These are phyloP conservation scores for Trichomonas vaginalis DNA, from an alignment of 208 protist species.

Conservation along the genomic window DNA sequence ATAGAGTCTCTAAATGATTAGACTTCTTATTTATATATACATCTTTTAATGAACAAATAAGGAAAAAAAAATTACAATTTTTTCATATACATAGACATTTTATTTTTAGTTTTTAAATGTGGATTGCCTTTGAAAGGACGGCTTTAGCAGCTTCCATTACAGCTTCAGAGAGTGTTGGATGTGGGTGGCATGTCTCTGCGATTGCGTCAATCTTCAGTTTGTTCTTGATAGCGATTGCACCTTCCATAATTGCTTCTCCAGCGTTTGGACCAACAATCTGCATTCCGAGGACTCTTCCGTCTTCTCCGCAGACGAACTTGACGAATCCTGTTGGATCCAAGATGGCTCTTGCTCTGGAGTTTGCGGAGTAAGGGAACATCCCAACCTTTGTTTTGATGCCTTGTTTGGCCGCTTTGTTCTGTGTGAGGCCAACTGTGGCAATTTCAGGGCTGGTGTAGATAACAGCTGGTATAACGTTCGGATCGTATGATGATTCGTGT, in stretches of 20 bases:
- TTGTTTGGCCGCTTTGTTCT: conserved; percentile 27
- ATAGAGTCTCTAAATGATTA: no score
- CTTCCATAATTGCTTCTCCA: conserved; percentile 16
- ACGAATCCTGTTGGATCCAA: conserved; percentile 32
- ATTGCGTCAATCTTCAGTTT: background rate
- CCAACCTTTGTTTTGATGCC: conserved; percentile 59
- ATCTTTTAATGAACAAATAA: no score
- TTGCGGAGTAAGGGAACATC: conserved; percentile 90
- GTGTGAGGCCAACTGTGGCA: conserved; percentile 30
- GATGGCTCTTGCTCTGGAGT: conserved; percentile 78
- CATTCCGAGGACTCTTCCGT: background rate
- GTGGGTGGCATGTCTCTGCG: background rate
- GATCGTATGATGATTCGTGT: conserved; percentile 61
- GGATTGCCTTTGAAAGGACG: background rate
- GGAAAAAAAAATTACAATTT: no score
- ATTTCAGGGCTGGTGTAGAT: conserved; percentile 97
- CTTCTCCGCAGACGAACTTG: conserved; percentile 22
- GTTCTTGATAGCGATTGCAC: background rate
- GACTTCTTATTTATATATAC: no score
- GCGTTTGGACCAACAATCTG: conserved; percentile 16
- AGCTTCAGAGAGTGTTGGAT: conserved; percentile 16
- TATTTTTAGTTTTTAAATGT: no score
- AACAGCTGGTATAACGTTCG: conserved; percentile 84
- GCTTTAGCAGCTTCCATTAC: conserved; percentile 12
- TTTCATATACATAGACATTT: no score